phyloP scores from a whole-genome alignment of 257 asterid species.

The Verbascum thapsus region DNA sequence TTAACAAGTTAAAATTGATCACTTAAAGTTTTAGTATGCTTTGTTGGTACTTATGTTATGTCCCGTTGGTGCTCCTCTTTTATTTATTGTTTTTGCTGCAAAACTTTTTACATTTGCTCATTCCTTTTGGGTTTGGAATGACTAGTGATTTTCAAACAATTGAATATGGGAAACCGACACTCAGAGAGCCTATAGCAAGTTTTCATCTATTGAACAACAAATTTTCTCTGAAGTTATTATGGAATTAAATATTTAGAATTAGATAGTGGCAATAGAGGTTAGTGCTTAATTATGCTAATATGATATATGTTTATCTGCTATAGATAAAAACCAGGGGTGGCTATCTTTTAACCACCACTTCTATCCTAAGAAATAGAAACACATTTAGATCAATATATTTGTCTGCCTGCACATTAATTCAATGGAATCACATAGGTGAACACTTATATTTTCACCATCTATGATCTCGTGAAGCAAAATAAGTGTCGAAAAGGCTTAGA shows the following conservation, averaged over 20 bases:
- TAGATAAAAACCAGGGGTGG: no score
- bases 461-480: constrained; percentile 15
- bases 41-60: constrained; percentile 12
- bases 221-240: constrained; percentile 16
- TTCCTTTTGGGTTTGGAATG: not conserved
- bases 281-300: not conserved
- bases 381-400: no score
- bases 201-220: not conserved
- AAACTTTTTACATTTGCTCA: constrained; percentile 9
- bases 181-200: not conserved
- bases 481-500: constrained; percentile 3
- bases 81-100: not conserved
- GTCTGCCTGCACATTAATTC: not conserved
- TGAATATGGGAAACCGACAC: constrained; percentile 3
- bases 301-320: not conserved
- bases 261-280: constrained; percentile 2
- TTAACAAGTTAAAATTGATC: constrained; percentile 6
- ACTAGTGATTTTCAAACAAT: constrained; percentile 10
- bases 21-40: constrained; percentile 13
- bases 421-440: constrained; percentile 6
- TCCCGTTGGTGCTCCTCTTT: constrained; percentile 5
- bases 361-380: no score
- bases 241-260: not conserved
- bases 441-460: not conserved
- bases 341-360: no score